Evolutionary conservation across 495 filamentous ascomycete species (phyloP).

Genomic region (Neurospora sp.): DNA sequence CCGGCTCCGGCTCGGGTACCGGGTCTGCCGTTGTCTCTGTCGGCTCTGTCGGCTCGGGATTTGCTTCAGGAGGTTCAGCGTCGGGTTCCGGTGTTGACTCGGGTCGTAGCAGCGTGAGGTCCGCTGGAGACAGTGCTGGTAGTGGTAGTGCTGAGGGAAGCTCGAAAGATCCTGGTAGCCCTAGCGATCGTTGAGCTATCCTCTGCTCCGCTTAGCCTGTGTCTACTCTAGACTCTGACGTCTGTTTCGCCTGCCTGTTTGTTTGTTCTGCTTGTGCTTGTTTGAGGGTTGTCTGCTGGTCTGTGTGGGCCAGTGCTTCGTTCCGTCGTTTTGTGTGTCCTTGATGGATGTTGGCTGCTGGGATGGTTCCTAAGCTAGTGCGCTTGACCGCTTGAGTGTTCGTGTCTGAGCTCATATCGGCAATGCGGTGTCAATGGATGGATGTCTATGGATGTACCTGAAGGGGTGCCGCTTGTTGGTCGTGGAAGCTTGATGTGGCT

Average conservation of each 20-base stretch:
- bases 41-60: constrained; percentile 13
- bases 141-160: constrained; percentile 11
- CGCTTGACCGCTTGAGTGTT: background rate
- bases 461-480: background rate
- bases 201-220: background rate
- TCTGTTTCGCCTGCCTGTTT: background rate
- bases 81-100: constrained; percentile 18
- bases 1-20: constrained; percentile 15
- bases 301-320: background rate
- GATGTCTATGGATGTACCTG: background rate
- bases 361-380: background rate
- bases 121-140: constrained; percentile 20
- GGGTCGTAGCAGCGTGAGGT: constrained; percentile 27
- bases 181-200: constrained; percentile 8
- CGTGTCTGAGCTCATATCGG: background rate
- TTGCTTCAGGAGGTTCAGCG: constrained; percentile 13
- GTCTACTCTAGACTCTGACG: background rate
- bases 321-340: background rate
- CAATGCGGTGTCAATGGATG: background rate
- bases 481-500: background rate
- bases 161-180: constrained; percentile 18
- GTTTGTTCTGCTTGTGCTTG: background rate
- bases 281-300: background rate
- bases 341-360: background rate
- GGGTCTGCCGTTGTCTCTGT: constrained; percentile 16